phyloP scores from a whole-genome alignment of 208 protist genomes.

The Polymyxa betae region DNA sequence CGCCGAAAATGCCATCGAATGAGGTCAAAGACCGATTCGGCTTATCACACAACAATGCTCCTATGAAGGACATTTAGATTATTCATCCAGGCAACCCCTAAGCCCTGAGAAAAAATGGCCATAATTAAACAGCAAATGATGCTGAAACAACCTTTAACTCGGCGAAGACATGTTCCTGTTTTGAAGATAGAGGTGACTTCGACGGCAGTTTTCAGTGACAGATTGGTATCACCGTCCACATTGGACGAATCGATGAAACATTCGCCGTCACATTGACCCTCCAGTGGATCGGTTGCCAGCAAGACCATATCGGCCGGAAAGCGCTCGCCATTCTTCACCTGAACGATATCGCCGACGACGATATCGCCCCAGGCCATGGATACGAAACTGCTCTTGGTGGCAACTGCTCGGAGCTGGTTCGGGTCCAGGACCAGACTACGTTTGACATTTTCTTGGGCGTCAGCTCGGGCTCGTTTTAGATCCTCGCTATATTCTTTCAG shows the following conservation, averaged over 20 bases:
- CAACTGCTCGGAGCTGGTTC: constrained; percentile 24
- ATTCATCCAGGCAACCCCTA: too few relatives aligned
- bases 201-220: not conserved
- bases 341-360: constrained; percentile 26
- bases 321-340: not conserved
- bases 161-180: constrained; percentile 32
- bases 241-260: constrained; percentile 49
- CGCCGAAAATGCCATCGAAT: not conserved
- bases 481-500: not conserved
- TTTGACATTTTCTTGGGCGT: constrained; percentile 38
- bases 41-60: constrained; percentile 4
- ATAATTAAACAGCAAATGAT: not conserved
- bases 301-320: constrained; percentile 39
- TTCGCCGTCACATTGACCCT: constrained; percentile 15
- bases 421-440: constrained; percentile 43
- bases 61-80: not conserved
- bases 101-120: too few relatives aligned
- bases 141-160: not conserved
- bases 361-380: constrained; percentile 44
- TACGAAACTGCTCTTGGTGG: constrained; percentile 30
- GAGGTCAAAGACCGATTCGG: not conserved
- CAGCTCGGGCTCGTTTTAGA: constrained; percentile 7
- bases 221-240: constrained; percentile 15
- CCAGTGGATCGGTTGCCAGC: constrained; percentile 40
- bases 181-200: constrained; percentile 46